Evolutionary conservation across 192 early-diverging fungal species (phyloP), one percentile per base, ranked within the genome.

Genomic region (Mortierella claussenii): DNA sequence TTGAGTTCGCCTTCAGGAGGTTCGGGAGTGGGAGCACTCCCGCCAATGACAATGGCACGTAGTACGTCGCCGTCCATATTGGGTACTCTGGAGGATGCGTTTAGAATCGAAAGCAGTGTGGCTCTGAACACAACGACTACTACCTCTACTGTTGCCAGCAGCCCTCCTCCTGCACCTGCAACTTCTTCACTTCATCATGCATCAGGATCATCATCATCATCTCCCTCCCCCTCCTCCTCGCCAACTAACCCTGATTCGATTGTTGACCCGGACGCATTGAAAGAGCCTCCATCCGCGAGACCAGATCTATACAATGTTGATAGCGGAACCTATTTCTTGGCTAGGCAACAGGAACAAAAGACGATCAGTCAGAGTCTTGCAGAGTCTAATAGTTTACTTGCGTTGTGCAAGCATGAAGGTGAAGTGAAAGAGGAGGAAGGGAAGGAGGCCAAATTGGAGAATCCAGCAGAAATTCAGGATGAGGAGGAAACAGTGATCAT

Each of bases 11-110:
- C n/a, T n/a, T n/a, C n/a, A n/a, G n/a, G n/a, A n/a, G n/a, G n/a
- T n/a, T n/a, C n/a, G n/a, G n/a, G n/a, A n/a, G n/a, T n/a, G n/a
- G 54, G 24, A 5, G 28, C 69, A 11, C 34, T 73, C 0, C 53
- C 69, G 24, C 63, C 70, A 6, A 32, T 40, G 2, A 31, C 20
- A 21, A 60, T 60, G 57, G 27, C 57, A 13, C 50, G 70, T 9
- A 75, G 42, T 32, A 21, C 65, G 0, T 62, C 64, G 40, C 13
- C 58, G 2, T 61, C 59, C 1, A 62, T 56, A 34, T 8, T 62
- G 11, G 18, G 58, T 1, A 47, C 73, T 12, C 37, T 76, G 15
- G 64, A 76, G n/a, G 43, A 12, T 0, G 53, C 51, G 17, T 7
- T 67, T 33, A 27, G 55, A 11, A 63, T 44, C 31, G 50, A 65